A percentile compares a stretch with the other conserved stretches of the same genome.
Conservation (phyloP, 2,329 filamentous ascomycete genomes). For the Gnomoniopsis smithogilvyi region DNA sequence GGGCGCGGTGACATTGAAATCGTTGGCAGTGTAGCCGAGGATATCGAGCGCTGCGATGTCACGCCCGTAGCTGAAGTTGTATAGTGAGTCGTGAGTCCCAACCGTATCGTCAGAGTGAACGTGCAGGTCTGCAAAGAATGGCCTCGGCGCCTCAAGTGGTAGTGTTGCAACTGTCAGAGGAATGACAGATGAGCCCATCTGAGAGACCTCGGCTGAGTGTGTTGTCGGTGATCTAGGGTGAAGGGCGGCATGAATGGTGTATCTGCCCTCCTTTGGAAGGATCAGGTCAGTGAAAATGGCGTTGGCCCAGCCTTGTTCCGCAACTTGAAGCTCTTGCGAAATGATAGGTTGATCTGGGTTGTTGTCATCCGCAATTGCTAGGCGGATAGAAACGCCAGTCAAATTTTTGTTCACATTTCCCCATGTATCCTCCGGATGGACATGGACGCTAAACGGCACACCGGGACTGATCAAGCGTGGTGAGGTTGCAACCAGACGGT, state of each 20-base stretch:
- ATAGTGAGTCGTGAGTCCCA: slow-evolving; percentile 31
- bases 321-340: not conserved
- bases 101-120: slow-evolving; percentile 36
- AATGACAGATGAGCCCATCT: not conserved
- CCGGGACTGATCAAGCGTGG: slow-evolving; percentile 21
- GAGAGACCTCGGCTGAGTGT: not conserved
- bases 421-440: slow-evolving; percentile 26
- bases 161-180: not conserved
- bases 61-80: slow-evolving; percentile 35
- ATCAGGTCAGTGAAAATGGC: not conserved
- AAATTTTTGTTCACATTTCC: slow-evolving; percentile 25
- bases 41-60: slow-evolving; percentile 33
- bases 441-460: slow-evolving; percentile 22
- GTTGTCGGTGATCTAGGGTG: slow-evolving; percentile 5
- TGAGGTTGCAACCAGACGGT: slow-evolving; percentile 21
- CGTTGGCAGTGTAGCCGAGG: slow-evolving; percentile 35
- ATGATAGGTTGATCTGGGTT: not conserved
- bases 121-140: slow-evolving; percentile 31
- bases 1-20: slow-evolving; percentile 33
- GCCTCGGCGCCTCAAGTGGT: not conserved
- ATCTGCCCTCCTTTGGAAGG: not conserved
- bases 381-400: not conserved
- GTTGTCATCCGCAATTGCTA: not conserved
- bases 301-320: not conserved
- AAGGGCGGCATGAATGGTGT: slow-evolving; percentile 17